Percentiles rank a stretch among this genome's conserved stretches.
phyloP scores from a whole-genome alignment of 371 early-diverging fungal species.

The Blastocladiella emersonii region DNA sequence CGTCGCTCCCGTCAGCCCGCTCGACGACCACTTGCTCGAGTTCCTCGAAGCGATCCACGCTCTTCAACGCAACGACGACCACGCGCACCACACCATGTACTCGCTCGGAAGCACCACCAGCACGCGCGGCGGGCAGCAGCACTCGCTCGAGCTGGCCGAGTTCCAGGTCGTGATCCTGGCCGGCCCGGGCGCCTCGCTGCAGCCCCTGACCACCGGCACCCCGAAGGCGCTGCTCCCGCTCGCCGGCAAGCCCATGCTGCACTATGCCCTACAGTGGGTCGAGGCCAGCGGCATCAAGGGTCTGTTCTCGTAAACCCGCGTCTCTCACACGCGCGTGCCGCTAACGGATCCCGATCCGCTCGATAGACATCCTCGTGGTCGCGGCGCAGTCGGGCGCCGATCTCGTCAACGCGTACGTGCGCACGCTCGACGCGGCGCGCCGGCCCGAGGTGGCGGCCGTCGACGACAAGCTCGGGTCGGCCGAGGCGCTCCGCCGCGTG shows the following conservation, averaged over 20 bases:
- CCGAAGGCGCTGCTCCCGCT: constrained; percentile 86
- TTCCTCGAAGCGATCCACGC: too few relatives aligned
- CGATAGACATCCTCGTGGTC: constrained; percentile 63
- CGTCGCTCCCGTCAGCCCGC: too few relatives aligned
- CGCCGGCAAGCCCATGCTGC: constrained; percentile 83
- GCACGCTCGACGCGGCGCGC: constrained; percentile 44
- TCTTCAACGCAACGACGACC: too few relatives aligned
- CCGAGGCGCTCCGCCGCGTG: constrained; percentile 67
- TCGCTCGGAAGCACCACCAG: background rate
- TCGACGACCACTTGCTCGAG: too few relatives aligned
- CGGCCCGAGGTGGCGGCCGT: constrained; percentile 44
- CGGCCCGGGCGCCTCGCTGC: constrained; percentile 48
- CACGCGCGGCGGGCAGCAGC: background rate
- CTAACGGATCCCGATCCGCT: background rate
- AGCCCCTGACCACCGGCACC: constrained; percentile 60
- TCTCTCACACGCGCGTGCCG: too few relatives aligned
- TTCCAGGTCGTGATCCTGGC: constrained; percentile 68
- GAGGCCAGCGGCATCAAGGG: constrained; percentile 73
- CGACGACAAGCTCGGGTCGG: constrained; percentile 65
- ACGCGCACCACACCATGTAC: too few relatives aligned
- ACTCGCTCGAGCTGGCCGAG: constrained; percentile 16
- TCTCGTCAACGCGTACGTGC: constrained; percentile 53
- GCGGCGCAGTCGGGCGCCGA: constrained; percentile 38
- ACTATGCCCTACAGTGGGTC: constrained; percentile 82
- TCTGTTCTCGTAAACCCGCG: too few relatives aligned